phyloP scores from a whole-genome alignment of 495 filamentous ascomycete genomes.

The Aspergillus ostianus region DNA sequence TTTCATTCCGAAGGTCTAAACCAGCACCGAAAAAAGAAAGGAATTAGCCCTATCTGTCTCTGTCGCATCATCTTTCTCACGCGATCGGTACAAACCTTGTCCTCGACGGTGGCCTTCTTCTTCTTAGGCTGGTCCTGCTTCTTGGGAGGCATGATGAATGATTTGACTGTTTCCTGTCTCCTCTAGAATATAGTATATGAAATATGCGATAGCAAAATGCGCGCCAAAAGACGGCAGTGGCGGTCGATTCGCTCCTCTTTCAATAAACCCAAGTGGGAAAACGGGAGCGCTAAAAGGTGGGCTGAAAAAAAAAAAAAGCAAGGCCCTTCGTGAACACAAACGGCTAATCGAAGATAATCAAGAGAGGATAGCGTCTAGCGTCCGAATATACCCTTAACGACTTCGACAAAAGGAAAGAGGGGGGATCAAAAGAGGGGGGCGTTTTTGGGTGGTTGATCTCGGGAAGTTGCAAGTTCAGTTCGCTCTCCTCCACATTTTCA shows the following conservation, averaged over 20 bases:
- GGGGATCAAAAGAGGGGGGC: not conserved
- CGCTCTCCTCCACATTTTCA: slow-evolving; percentile 10
- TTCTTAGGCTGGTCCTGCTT: slow-evolving; percentile 64
- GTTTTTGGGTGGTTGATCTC: not conserved
- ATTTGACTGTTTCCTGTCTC: not conserved
- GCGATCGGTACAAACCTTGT: slow-evolving; percentile 59
- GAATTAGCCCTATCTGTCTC: slow-evolving; percentile 18
- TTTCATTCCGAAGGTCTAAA: slow-evolving; percentile 94
- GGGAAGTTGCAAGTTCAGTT: slow-evolving; percentile 5
- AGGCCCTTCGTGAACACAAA: not conserved
- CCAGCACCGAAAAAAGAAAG: slow-evolving; percentile 2
- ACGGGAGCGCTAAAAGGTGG: not conserved
- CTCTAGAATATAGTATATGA: not conserved
- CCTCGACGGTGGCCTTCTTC: slow-evolving; percentile 76
- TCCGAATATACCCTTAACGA: not conserved
- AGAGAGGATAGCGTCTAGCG: not conserved
- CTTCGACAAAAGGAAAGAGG: not conserved
- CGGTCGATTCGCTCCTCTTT: not conserved
- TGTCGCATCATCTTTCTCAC: not conserved
- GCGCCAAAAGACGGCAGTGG: slow-evolving; percentile 16
- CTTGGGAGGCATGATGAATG: slow-evolving; percentile 86
- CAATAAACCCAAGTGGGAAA: not conserved
- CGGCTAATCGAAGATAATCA: not conserved
- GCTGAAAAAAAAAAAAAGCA: not conserved
- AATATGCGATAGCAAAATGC: not conserved